Base-by-base conservation (phyloP, 306 rosid species). In the Sesbania bispinosa region DNA sequence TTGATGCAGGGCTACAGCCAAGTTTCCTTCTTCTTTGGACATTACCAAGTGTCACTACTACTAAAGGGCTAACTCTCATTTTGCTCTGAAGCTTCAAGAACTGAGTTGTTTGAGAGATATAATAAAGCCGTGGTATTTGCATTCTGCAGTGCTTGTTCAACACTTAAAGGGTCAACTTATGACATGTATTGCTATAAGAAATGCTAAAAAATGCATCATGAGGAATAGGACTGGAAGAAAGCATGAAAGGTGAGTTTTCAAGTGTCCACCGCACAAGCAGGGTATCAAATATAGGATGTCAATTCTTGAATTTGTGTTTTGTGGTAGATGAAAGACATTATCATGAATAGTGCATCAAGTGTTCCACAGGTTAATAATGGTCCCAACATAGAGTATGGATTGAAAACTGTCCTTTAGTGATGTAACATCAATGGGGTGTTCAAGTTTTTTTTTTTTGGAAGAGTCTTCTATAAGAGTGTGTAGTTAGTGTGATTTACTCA, bases 1-100 rank as follows among this genome's bases (percentile, higher is more conserved):
- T 55, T 21, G 88, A 75, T 38, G 77, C 62, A 30, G 54, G 26
- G 43, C 69, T 73, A 74, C 73, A 85, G 13, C 78, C 64, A 10
- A 42, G 45, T 21, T 58, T 13, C 10, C 38, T 23, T 21, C 69
- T 75, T 60, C 81, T 68, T 43, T 80, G 76, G 52, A n/a, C 80
- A 47, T 76, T 32, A 61, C 59, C 87, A 23, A 81, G 73, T 38
- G 89, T 68, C 51, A n/a, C n/a, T n/a, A n/a, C n/a, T n/a, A 65
- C 84, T 24, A 74, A 69, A 50, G 87, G 68, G 7, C 79, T 69
- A 7, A 77, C 57, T 53, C 72, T 65, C 76, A 78, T 71, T 58
- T 83, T 76, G 43, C 75, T 85, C 67, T 74, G 57, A 26, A 78
- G 64, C 78, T 67, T 71, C 53, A 71, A 39, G 42, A 57, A 62